A percentile compares a stretch with the other conserved stretches of the same genome.
Conservation (phyloP, 352 stramenopile species). For the Lagenidium giganteum region DNA sequence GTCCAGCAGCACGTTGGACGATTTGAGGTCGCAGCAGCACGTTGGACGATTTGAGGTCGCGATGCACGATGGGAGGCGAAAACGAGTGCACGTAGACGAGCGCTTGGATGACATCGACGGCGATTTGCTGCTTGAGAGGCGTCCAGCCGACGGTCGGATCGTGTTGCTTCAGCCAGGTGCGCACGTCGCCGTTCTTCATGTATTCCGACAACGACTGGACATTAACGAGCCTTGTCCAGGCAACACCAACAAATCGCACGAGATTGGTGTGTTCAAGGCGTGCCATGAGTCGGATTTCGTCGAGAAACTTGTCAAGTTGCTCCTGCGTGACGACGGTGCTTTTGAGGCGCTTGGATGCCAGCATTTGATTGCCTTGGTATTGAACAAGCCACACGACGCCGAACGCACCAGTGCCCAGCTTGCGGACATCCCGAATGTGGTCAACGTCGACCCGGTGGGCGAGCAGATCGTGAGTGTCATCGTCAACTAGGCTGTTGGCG, state of each 20-base stretch:
- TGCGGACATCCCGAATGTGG: conserved; percentile 39
- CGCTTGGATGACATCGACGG: conserved; percentile 58
- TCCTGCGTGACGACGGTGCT: conserved; percentile 20
- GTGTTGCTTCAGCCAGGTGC: conserved; percentile 36
- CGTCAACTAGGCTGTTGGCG: conserved; percentile 20
- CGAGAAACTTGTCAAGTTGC: conserved; percentile 49
- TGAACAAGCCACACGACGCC: conserved; percentile 65
- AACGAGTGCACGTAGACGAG: conserved; percentile 70
- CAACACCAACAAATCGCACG: conserved; percentile 61
- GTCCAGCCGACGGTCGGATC: conserved; percentile 21
- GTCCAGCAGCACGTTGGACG: conserved; percentile 32
- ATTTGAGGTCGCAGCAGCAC: conserved; percentile 44
- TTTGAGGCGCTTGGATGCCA: conserved; percentile 53
- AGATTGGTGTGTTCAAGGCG: conserved; percentile 66
- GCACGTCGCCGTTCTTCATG: conserved; percentile 62
- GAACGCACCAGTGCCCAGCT: conserved; percentile 65
- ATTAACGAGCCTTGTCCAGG: conserved; percentile 60
- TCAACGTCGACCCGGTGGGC: conserved; percentile 26
- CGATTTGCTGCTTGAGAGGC: conserved; percentile 45
- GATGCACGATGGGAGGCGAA: conserved; percentile 57
- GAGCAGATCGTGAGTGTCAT: conserved; percentile 32
- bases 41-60: conserved; percentile 68
- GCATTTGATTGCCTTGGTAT: conserved; percentile 50
- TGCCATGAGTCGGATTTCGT: conserved; percentile 65
- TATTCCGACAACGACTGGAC: conserved; percentile 69